Base-by-base conservation (phyloP, 1,139 yeast species). In the Saccharomyces hybrid region DNA sequence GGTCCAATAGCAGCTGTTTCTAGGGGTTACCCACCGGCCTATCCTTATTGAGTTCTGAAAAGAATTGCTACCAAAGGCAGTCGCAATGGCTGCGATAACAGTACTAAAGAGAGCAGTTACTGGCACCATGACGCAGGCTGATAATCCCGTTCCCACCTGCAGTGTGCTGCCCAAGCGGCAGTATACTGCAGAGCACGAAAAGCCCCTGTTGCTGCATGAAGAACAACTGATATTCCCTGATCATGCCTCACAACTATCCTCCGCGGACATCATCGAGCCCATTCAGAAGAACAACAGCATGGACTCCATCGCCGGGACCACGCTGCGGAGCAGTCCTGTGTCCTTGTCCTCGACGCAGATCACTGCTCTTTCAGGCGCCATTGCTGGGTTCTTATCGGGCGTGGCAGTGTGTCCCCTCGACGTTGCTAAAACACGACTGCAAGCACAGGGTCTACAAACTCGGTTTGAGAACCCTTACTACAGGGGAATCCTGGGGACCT, bases 371-470 rank as follows among this genome's bases (percentile, higher is more conserved):
- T 79, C 95, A 28, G 99, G 99, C 3, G 98, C 98, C 0, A 65
- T 88, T 44, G 91, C 98, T 0, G 99, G 99, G 2, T 84, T 95
- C 53, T 74, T 88, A 52, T 88, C 97, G 2, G 98, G 98, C 2
- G 78, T 95, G 0, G 78, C 83, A 6, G 99, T 95, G 9, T 93
- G 96, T 69, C 99, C 99, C 1, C 74, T 93, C 41, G 97, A 93
- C 66, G 95, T 93, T 53, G 90, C 95, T 46, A 88, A 96, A 73
- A 93, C 99, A 5, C 77, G 96, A 69, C 76, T 93, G 56, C 99
- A 93, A 72, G 97, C 98, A 0, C 98, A 91, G 70, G 96, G 97
- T 1, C 52, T 66, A 44, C 64, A 63, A 49, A 49, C 63, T 2
- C 46, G 56, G 42, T 53, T 55, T 25, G 63, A 61, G 31, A 63